Evolutionary conservation across 305 asterid species (phyloP), one percentile per base, ranked within the genome.

Genomic region (Fraxinus ornus): DNA sequence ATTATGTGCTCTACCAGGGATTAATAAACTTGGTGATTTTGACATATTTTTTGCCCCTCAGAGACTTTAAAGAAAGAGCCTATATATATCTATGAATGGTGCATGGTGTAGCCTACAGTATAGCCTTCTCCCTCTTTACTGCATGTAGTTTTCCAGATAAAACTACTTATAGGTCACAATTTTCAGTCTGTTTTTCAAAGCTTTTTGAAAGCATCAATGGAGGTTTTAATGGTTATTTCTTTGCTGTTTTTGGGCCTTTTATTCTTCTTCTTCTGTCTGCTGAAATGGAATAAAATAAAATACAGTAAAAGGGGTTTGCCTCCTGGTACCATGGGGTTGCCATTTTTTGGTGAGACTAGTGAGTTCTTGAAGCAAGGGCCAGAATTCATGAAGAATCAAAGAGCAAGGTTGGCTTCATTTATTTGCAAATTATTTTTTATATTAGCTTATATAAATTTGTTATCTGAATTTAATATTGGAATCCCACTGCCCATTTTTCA

Each of bases 321-420:
- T 5, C 92, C 87, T 3, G 94, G 94, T 9, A 81, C 91, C 4
- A 81, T 91, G 91, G 94, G 94, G 13, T 91, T 86, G 90, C 94
- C 94, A 2, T 83, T 91, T 73, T 80, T 91, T 80, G 94, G 94
- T 7, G 89, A 91, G 83, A 89, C 92, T 37, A 71, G 5, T 36
- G 89, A 83, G 0, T 89, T 91, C 84, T 75, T 91, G 57, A 88
- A 85, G 84, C 87, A 85, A 62, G 94, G 94, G 1, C 94, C 92
- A 5, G 22, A 76, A 12, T 91, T 85, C 77, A 86, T 91, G 91
- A 88, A 78, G 52, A 84, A 55, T 5, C 85, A 87, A 81, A 81
- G 88, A 81, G 66, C 81, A 62, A 91, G 89, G 94, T 86, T 6
- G 30, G 55, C 57, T 32, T 49, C 62, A 22, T 5, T 21, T 41